These are phyloP conservation scores for Hypocreales sp. DNA, from an alignment of 2,329 filamentous ascomycete genomes.

Conservation along the genomic window DNA sequence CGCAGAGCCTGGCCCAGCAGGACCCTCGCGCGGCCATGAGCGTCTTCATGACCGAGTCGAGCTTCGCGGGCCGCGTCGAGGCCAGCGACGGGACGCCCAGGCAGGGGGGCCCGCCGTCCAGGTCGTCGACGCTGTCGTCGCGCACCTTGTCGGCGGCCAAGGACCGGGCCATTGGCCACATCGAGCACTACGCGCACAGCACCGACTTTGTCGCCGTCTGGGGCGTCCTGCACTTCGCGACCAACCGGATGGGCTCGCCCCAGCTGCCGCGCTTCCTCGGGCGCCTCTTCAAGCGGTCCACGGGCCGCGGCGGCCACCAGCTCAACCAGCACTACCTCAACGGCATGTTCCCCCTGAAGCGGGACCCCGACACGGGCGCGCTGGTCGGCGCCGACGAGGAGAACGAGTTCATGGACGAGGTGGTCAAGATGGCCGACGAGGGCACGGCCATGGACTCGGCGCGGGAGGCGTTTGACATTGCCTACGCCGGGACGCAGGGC, in stretches of 20 bases:
- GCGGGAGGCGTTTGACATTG: constrained; percentile 31
- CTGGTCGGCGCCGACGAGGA: constrained; percentile 27
- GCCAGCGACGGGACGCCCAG: constrained; percentile 4
- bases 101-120: constrained; percentile 6
- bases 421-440: constrained; percentile 28
- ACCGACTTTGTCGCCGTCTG: constrained; percentile 60
- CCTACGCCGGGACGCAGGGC: constrained; percentile 25
- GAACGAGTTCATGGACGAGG: constrained; percentile 47
- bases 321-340: constrained; percentile 47
- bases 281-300: constrained; percentile 40
- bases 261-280: constrained; percentile 45
- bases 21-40: constrained; percentile 19
- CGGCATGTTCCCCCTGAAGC: constrained; percentile 40
- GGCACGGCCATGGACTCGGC: constrained; percentile 26
- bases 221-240: constrained; percentile 56
- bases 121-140: constrained; percentile 16
- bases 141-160: constrained; percentile 21
- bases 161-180: constrained; percentile 45
- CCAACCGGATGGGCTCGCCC: constrained; percentile 21
- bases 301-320: constrained; percentile 37
- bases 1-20: constrained; percentile 20
- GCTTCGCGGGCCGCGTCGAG: constrained; percentile 11
- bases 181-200: constrained; percentile 68
- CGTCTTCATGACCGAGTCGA: constrained; percentile 20
- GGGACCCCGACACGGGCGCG: constrained; percentile 23